Conservation (phyloP, 1,139 yeast species). For the Candida mesenterica region DNA sequence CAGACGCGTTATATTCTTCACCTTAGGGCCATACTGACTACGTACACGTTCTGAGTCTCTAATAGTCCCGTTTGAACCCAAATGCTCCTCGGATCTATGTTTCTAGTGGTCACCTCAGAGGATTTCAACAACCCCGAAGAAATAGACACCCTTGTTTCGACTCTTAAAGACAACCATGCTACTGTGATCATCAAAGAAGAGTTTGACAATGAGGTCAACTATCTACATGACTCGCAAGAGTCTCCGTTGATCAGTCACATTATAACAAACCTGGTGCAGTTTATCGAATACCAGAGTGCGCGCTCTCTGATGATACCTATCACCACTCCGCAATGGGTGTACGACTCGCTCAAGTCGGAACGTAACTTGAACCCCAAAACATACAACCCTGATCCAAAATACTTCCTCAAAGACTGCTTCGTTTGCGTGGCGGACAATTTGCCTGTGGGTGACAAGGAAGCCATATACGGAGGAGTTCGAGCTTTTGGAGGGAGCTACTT, state of each 20-base stretch:
- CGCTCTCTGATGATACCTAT: constrained; percentile 63
- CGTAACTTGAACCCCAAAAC: constrained; percentile 49
- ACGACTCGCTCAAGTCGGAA: constrained; percentile 42
- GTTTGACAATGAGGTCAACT: constrained; percentile 24
- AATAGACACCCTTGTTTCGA: constrained; percentile 18
- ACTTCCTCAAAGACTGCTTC: constrained; percentile 59
- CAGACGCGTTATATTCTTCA: too few species aligned
- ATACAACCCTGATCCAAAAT: constrained; percentile 69
- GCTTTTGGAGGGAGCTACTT: constrained; percentile 76
- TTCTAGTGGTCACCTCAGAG: constrained; percentile 40
- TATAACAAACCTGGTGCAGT: constrained; percentile 52
- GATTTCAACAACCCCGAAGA: constrained; percentile 20
- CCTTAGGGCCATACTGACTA: too few species aligned
- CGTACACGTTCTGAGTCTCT: too few species aligned
- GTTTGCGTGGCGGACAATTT: constrained; percentile 61
- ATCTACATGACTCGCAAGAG: constrained; percentile 16
- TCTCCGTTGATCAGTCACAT: constrained; percentile 43
- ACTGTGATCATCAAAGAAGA: constrained; percentile 24
- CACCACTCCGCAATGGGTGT: constrained; percentile 64
- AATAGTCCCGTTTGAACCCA: too few species aligned
- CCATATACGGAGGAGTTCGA: constrained; percentile 61
- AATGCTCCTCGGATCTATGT: constrained; percentile 40
- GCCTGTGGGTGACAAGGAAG: constrained; percentile 60
- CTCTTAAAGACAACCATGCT: constrained; percentile 23
- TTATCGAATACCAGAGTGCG: constrained; percentile 53